Base-by-base conservation (phyloP, 257 asterid species). In the Fraxinus quadrangulata region DNA sequence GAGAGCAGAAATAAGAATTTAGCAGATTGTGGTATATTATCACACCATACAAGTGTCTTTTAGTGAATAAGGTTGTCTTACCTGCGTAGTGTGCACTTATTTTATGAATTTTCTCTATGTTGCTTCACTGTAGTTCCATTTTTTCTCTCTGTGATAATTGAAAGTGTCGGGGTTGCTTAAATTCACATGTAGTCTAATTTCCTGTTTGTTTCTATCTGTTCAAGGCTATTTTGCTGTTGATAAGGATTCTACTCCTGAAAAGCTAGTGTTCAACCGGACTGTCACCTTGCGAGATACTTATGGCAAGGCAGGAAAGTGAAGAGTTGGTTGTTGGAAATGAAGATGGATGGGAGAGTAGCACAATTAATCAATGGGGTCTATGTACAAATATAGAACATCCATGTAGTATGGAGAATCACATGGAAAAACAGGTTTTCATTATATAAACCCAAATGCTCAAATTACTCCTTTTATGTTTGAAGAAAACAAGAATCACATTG, bases 201-300 rank as follows among this genome's bases (percentile, higher is more conserved):
- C 19, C n/a, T 72, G 33, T 47, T 73, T 14, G 71, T 78, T 70
- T 19, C 33, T 30, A 8, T 66, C 23, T 24, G 19, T 83, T 80
- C 13, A 86, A 93, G 96, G 97, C 72, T 93, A 93, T 84, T 93
- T 91, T 77, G 88, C 76, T 36, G 94, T 88, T 33, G 98, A 93
- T 75, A 82, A 78, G 78, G 93, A 91, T 81, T 91, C 96, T 2
- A 72, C 88, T 19, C 73, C 96, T 67, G 93, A 84, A 67, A 90
- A 89, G 83, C 89, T 88, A 28, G 91, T 93, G 61, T 91, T 91
- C 63, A 91, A 93, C 73, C 89, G 97, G 49, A 89, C 92, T 13
- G 97, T 93, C 28, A 93, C 96, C 2, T 81, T 91, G 82, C 85
- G 97, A 9, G 98, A 90, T 73, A 89, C 82, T 75, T 90, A 86